These are phyloP conservation scores for Vitis labrusca DNA, from an alignment of 164 flowering plant genomes.

Conservation along the genomic window DNA sequence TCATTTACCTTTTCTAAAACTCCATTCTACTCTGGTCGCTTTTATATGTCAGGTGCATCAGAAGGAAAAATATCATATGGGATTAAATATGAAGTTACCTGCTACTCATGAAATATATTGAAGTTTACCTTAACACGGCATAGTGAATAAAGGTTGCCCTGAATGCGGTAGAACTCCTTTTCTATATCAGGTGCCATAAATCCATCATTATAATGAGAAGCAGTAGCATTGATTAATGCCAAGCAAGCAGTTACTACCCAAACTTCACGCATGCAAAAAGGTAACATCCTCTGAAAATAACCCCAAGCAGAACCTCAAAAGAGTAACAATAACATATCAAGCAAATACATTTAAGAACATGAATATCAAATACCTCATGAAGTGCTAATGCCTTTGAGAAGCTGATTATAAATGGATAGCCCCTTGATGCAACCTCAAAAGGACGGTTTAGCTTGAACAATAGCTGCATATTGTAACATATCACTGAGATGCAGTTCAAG, in stretches of 20 bases:
- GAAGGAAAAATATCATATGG: background rate
- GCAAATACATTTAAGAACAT: constrained; percentile 1
- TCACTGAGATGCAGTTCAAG: constrained; percentile 3
- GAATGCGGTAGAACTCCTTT: constrained; percentile 88
- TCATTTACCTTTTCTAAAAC: too few relatives aligned
- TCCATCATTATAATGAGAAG: constrained; percentile 61
- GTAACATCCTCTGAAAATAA: constrained; percentile 59
- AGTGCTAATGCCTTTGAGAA: constrained; percentile 78
- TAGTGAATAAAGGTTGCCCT: constrained; percentile 90
- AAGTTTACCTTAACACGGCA: constrained; percentile 78
- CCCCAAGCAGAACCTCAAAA: constrained; percentile 1
- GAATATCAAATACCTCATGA: constrained; percentile 61
- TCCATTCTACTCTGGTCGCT: background rate
- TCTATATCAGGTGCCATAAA: constrained; percentile 69
- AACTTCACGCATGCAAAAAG: constrained; percentile 94
- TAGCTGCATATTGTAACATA: constrained; percentile 49
- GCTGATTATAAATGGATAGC: constrained; percentile 82
- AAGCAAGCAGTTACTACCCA: constrained; percentile 95
- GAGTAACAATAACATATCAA: background rate
- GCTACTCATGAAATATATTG: too few relatives aligned
- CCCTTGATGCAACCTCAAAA: constrained; percentile 91
- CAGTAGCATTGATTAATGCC: constrained; percentile 64
- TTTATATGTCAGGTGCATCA: background rate
- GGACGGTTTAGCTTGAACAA: constrained; percentile 87
- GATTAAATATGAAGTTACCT: background rate